These are phyloP conservation scores for Fonsecaea pugnacius DNA, from an alignment of 2,329 filamentous ascomycete genomes.

Conservation along the genomic window DNA sequence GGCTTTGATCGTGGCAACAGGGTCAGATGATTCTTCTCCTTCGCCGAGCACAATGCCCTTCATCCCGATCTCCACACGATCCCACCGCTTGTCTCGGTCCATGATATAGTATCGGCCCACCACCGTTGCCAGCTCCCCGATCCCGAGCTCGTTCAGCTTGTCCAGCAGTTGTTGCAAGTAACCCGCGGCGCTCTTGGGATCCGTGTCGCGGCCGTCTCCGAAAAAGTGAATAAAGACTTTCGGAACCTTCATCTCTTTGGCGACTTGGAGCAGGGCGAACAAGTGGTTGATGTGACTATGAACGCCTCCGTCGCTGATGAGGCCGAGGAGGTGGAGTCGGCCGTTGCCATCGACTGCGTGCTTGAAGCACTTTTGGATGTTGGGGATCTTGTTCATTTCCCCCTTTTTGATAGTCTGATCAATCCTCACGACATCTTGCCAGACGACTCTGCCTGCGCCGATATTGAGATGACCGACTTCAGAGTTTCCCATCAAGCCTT, in stretches of 20 bases:
- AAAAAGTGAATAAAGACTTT: conserved; percentile 99
- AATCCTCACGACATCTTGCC: conserved; percentile 98
- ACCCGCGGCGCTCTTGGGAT: conserved; percentile 87
- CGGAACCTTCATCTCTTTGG: conserved; percentile 84
- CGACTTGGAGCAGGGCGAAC: conserved; percentile 82
- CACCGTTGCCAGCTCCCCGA: conserved; percentile 86
- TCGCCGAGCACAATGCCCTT: conserved; percentile 85
- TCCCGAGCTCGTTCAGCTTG: conserved; percentile 78
- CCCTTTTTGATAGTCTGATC: conserved; percentile 88
- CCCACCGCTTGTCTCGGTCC: conserved; percentile 99
- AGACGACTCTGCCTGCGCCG: conserved; percentile 93
- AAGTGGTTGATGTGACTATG: conserved; percentile 96
- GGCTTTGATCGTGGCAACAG: conserved; percentile 82
- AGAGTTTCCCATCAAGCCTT: conserved; percentile 98
- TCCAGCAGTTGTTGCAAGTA: conserved; percentile 88
- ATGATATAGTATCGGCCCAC: conserved; percentile 98
- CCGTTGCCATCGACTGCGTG: conserved; percentile 85
- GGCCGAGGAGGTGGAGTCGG: conserved; percentile 85
- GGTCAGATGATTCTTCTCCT: conserved; percentile 82
- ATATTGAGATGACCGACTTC: conserved; percentile 99
- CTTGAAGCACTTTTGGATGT: conserved; percentile 77
- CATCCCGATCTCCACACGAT: conserved; percentile 85
- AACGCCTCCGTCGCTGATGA: conserved; percentile 94
- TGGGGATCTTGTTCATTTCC: conserved; percentile 74
- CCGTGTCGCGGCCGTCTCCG: conserved; percentile 94